Base-by-base conservation (phyloP, 306 rosid genomes). In the Styphnolobium japonicum region DNA sequence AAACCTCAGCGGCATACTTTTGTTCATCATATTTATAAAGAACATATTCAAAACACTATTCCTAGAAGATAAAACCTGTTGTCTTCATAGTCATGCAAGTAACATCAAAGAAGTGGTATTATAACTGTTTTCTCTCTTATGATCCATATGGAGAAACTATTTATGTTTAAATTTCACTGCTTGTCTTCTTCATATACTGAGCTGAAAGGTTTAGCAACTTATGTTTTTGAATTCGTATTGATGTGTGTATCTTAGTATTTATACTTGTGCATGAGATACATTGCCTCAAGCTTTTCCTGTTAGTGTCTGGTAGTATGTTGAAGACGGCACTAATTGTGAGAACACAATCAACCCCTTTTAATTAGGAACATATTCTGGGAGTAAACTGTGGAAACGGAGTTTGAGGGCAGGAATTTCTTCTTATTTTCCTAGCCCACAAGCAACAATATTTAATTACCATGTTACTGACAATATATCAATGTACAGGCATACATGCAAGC, bases 401-500 rank as follows among this genome's bases (percentile, higher is more conserved):
- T 27, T 29, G 42, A 27, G 21, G 10, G 8, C 21, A 36, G 33
- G 29, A 33, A 37, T 46, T 37, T 52, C 31, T 16, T 67, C 61
- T 5, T 65, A 46, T 14, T 75, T 74, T 75, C 14, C 34, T 34
- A 42, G 14, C 16, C 29, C 16, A 12, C 46, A 18, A 29, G 62
- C 42, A 46, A 81, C 22, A 71, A 42, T 57, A 67, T 71, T 33
- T 16, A 64, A 42, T 65, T 65, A 18, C 23, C 37, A 43, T 31
- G 36, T 72, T 42, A 37, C 76, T 67, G 67, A 60, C 75, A 73
- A 75, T 73, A 27, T 78, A 3, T 79, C 14, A 69, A 87, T 75
- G 2, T 84, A 82, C 93, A 94, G 98, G 97, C 97, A 48, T 42
- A 85, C 88, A 22, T 71, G 83, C 80, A 87, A 77, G 67, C 90